phyloP scores from a whole-genome alignment of 108 stramenopile species.

The Nitzschia sp. region DNA sequence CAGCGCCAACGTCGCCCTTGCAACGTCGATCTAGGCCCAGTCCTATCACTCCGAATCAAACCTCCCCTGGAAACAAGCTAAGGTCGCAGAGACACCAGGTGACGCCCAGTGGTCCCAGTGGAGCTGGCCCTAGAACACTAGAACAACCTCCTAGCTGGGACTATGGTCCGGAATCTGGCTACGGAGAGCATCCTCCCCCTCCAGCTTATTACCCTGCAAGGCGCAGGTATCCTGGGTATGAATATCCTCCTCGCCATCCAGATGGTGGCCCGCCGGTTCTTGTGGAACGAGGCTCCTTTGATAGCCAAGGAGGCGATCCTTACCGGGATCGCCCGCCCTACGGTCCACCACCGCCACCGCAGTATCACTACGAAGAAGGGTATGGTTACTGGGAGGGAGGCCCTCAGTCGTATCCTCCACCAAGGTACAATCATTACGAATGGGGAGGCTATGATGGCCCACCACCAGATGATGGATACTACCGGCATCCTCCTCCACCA shows the following conservation, averaged over 20 bases:
- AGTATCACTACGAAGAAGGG: slow-evolving; percentile 11
- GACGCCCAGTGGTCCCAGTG: not conserved
- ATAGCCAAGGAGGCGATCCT: slow-evolving; percentile 28
- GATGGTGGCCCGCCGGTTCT: slow-evolving; percentile 19
- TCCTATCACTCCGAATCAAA: slow-evolving; percentile 37
- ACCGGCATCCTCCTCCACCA: slow-evolving; percentile 14
- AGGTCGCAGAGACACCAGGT: slow-evolving; percentile 1
- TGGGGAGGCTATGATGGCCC: not conserved
- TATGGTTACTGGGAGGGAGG: slow-evolving; percentile 12
- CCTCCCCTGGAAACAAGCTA: slow-evolving; percentile 15
- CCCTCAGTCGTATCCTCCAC: not conserved
- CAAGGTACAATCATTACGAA: slow-evolving; percentile 14
- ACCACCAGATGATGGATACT: slow-evolving; percentile 7
- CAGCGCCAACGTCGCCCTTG: slow-evolving; percentile 32
- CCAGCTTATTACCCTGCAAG: not conserved
- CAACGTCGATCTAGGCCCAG: slow-evolving; percentile 29
- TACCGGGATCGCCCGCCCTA: slow-evolving; percentile 20
- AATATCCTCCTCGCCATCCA: slow-evolving; percentile 14
- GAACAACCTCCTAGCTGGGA: slow-evolving; percentile 13
- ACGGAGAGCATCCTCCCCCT: slow-evolving; percentile 10
- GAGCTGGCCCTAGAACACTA: not conserved
- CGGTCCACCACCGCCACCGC: not conserved
- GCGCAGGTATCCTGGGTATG: slow-evolving; percentile 19
- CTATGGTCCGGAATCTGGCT: slow-evolving; percentile 6
- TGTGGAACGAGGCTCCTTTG: slow-evolving; percentile 33